Evolutionary conservation across 352 stramenopile species (phyloP).

Genomic region (Nannochloropsis limnetica): DNA sequence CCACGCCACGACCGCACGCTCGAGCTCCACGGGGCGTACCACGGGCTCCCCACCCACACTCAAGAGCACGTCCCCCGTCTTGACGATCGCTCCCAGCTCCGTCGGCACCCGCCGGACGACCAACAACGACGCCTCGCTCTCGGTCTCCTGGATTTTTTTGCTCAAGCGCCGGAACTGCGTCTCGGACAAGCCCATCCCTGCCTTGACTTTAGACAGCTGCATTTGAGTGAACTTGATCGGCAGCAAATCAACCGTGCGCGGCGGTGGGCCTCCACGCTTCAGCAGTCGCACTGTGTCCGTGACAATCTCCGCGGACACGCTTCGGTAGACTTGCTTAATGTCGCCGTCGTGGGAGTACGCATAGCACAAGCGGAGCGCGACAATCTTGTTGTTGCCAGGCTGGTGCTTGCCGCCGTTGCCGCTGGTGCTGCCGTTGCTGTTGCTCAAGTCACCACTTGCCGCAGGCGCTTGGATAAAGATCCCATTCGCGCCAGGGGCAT

Average conservation of each 20-base stretch:
- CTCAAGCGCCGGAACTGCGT: slow-evolving; percentile 32
- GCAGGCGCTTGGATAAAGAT: background rate
- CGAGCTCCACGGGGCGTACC: slow-evolving; percentile 39
- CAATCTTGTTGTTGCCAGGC: slow-evolving; percentile 58
- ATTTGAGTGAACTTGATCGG: slow-evolving; percentile 64
- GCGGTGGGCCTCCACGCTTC: slow-evolving; percentile 47
- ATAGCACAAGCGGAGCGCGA: slow-evolving; percentile 71
- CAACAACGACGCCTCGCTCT: slow-evolving; percentile 33
- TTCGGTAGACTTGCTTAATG: slow-evolving; percentile 73
- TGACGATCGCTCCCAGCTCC: slow-evolving; percentile 32
- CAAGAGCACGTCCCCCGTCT: slow-evolving; percentile 47
- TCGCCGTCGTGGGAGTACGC: slow-evolving; percentile 56
- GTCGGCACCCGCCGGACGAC: background rate
- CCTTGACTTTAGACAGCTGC: slow-evolving; percentile 70
- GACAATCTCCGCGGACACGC: slow-evolving; percentile 62
- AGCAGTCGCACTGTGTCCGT: slow-evolving; percentile 62
- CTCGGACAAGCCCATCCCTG: slow-evolving; percentile 69
- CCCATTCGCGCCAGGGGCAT: slow-evolving; percentile 32
- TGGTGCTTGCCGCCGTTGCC: background rate
- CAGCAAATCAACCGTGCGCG: slow-evolving; percentile 56
- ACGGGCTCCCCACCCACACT: slow-evolving; percentile 40
- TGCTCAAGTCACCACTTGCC: background rate
- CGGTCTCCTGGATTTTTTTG: slow-evolving; percentile 37
- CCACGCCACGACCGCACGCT: slow-evolving; percentile 15
- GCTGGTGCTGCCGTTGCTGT: background rate